Conservation (phyloP, 768 basidiomycete genomes). For the Tulasnella sp. region DNA sequence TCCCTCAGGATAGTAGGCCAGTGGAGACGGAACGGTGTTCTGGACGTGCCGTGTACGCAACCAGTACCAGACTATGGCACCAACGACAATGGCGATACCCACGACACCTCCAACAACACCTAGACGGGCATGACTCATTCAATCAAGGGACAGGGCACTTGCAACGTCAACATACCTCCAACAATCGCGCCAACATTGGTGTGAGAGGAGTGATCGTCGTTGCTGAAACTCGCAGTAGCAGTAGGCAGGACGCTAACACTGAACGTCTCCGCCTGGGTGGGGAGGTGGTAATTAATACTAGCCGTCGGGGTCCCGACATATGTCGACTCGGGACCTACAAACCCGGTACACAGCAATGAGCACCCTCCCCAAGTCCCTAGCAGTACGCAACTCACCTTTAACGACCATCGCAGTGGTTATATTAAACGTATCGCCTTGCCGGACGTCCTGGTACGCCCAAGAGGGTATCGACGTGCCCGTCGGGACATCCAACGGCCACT, state of each 20-base stretch:
- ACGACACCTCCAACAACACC: constrained; percentile 9
- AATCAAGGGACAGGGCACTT: neutral
- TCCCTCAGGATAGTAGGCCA: neutral
- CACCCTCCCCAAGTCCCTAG: too few relatives aligned
- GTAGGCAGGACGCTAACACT: neutral
- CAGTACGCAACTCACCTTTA: too few relatives aligned
- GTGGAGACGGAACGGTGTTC: neutral
- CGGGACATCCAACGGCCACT: constrained; percentile 41
- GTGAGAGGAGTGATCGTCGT: neutral
- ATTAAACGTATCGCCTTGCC: constrained; percentile 14
- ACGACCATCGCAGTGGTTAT: neutral
- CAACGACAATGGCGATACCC: neutral
- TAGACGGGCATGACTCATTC: neutral
- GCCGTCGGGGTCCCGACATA: constrained; percentile 12
- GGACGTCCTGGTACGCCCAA: constrained; percentile 51
- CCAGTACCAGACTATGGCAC: neutral
- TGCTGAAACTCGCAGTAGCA: neutral
- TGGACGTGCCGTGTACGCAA: neutral
- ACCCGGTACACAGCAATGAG: neutral
- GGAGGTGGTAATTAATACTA: neutral
- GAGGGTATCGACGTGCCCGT: constrained; percentile 39
- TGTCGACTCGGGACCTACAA: constrained; percentile 9
- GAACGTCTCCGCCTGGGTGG: neutral
- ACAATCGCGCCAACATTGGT: neutral
- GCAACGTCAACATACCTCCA: neutral